Evolutionary conservation across 345 rosid genomes (phyloP), one percentile per base, ranked within the genome.

Genomic region (Bruguiera gymnorhiza): DNA sequence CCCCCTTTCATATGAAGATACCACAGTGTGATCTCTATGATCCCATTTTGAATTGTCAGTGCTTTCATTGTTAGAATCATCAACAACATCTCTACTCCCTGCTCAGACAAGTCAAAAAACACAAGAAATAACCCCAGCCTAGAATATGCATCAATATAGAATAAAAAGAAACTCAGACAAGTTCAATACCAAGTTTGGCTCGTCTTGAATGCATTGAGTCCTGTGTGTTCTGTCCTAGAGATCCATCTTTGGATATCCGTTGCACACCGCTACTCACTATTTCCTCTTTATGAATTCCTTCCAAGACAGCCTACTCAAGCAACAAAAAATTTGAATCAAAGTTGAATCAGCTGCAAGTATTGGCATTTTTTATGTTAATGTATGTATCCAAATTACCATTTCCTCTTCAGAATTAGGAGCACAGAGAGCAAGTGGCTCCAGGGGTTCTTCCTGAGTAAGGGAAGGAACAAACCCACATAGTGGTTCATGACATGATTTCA

Each of bases 201-300:
- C 81, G 83, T 77, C 90, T 87, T 71, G 90, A 79, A 68, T 83
- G 88, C 26, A 83, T 54, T 60, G 67, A 73, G 61, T 89, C 97
- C 2, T 32, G 57, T 0, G 84, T 37, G 78, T 76, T 87, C 72
- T 85, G 68, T 36, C 91, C 95, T 23, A 62, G 58, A 39, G 86
- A 73, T 59, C 87, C 93, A 74, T 95, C 97, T 83, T 90, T 95
- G 15, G 89, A 71, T 24, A 78, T 70, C 76, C 84, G 97, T 56
- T 93, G 87, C 36, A 96, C 97, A 61, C 93, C 93, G 50, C 97
- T 92, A 67, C 93, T 85, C 59, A 90, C 83, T 29, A 87, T 79
- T 20, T 90, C 96, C 57, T 96, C 99, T 73, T 86, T 83, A 75
- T 86, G 89, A 81, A 96, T 92, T 72, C 86, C 97, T 70, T 88